Conservation (phyloP, 2,329 filamentous ascomycete genomes). For the Trichoderma atrobrunneum region DNA sequence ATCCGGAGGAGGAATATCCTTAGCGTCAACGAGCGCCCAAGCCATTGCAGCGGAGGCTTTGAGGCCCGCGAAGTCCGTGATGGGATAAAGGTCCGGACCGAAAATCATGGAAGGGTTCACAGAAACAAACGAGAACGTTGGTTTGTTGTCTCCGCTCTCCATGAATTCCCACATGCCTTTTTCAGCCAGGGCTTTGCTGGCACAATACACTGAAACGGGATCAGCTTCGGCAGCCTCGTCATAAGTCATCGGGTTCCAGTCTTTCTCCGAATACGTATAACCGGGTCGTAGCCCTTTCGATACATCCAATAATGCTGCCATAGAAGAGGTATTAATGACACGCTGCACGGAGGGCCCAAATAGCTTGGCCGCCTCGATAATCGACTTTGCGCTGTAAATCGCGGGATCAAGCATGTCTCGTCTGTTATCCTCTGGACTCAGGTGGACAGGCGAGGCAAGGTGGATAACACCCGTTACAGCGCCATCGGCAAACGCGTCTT, state of each 20-base stretch:
- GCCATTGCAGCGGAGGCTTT: neutral
- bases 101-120: neutral
- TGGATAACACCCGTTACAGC: neutral
- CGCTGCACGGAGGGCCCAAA: neutral
- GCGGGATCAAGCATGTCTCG: neutral
- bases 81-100: neutral
- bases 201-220: constrained; percentile 24
- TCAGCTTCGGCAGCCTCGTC: constrained; percentile 1
- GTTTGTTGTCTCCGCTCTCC: constrained; percentile 24
- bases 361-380: neutral
- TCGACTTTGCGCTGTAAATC: neutral
- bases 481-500: neutral
- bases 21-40: neutral
- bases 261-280: neutral
- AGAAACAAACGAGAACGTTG: neutral
- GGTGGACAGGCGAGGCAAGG: neutral
- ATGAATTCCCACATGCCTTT: constrained; percentile 58
- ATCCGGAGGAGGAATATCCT: neutral
- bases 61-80: neutral
- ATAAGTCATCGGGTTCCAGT: neutral
- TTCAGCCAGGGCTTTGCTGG: constrained; percentile 56
- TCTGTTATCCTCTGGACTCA: neutral
- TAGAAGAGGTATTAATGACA: neutral
- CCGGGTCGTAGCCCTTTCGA: neutral
- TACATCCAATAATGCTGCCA: neutral